Conservation (phyloP, 352 stramenopile species). For the Pythium aphanidermatum region DNA sequence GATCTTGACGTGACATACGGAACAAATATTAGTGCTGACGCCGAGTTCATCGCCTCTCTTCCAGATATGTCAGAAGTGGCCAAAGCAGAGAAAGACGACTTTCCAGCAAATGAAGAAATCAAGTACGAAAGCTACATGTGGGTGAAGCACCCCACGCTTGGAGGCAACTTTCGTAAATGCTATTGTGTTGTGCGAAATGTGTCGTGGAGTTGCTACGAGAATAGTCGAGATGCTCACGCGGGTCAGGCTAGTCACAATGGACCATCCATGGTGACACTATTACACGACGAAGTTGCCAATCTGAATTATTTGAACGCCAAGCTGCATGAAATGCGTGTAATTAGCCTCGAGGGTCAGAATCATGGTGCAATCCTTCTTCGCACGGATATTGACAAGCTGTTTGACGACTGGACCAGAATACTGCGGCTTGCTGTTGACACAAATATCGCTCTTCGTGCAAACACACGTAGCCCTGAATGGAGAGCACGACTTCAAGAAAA, state of each 20-base stretch:
- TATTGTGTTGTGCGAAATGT: constrained; percentile 18
- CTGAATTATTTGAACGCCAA: constrained; percentile 20
- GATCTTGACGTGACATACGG: constrained; percentile 61
- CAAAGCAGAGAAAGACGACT: too few relatives aligned
- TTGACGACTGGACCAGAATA: constrained; percentile 13
- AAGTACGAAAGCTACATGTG: constrained; percentile 18
- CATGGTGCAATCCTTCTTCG: constrained; percentile 19
- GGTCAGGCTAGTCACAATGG: not conserved
- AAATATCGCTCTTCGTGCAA: not conserved
- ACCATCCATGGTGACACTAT: not conserved
- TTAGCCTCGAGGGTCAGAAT: constrained; percentile 14
- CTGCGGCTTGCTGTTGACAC: constrained; percentile 12
- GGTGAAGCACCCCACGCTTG: constrained; percentile 19
- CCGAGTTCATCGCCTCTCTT: constrained; percentile 23
- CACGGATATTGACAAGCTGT: constrained; percentile 12
- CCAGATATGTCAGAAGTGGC: too few relatives aligned
- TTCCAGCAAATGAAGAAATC: not conserved
- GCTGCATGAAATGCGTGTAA: constrained; percentile 20
- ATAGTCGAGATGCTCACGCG: constrained; percentile 17
- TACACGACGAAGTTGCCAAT: constrained; percentile 12
- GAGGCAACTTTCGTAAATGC: constrained; percentile 14
- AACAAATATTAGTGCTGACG: constrained; percentile 31
- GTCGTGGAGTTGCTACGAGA: constrained; percentile 18
- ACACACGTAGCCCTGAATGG: not conserved
- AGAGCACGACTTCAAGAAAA: constrained; percentile 24